Evolutionary conservation across 805 yeast species (phyloP), one percentile per base, ranked within the genome.

Genomic region (Saturnispora halmiae): DNA sequence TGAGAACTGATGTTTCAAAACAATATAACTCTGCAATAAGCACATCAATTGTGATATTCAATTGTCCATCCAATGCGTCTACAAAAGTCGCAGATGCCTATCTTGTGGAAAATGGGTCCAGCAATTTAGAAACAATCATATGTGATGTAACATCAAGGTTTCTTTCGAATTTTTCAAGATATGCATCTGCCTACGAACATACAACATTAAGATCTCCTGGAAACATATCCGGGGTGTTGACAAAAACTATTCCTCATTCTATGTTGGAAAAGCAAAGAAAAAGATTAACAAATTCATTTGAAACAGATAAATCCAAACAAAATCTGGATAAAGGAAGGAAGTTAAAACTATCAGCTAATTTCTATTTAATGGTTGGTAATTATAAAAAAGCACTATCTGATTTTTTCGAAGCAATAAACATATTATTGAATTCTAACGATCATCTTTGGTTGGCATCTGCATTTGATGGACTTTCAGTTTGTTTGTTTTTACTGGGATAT

Each of bases 381-480:
- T 69, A 81, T 34, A 56, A 67, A 13, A 83, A 78, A 43, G 94
- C 96, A 0, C 55, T 88, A 40, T 65, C 69, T 19, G 76, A 77
- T 44, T 79, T 87, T 50, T 72, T 79, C n/a, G 95, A 87, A 31
- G 79, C 96, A 0, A 68, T 81, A 1, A 52, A 64, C 2, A 61
- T 71, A 19, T 60, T 86, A 40, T 76, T 75, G 45, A 66, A 73
- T 10, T 66, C 79, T 2, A 76, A 76, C 38, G 98, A 92, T 56
- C 72, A 73, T 51, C 63, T 92, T 7, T 92, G 97, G 97, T 67
- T 85, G 11, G 97, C 81, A 0, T 79, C 90, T 22, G 77, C 95
- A 0, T 56, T 90, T n/a, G 96, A 87, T 50, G 85, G 88, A 0
- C 63, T 87, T 9, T 82, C 81, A 0, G 75, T 84, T 1, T 73